Evolutionary conservation across 176 grass and related monocot genomes (phyloP), one percentile per base, ranked within the genome.

Genomic region (Puya raimondii): DNA sequence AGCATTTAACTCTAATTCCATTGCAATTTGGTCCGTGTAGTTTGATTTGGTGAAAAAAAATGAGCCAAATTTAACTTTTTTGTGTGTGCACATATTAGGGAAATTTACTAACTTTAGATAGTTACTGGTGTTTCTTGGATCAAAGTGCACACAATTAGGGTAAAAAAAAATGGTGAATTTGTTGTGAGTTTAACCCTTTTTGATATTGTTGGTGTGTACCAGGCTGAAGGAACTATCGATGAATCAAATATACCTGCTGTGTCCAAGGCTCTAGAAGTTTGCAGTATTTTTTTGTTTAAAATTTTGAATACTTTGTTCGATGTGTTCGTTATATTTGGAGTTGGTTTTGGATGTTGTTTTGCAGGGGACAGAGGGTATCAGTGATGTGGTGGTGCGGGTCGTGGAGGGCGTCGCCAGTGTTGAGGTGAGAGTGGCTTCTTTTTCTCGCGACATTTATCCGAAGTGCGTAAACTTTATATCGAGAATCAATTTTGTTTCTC

Each of bases 371-470:
- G 85, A 83, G 2, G 89, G 85, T 4, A 71, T 85, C 23, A 78
- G 68, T 57, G 82, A 83, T 80, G 61, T 91, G 77, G 79, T 74
- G 66, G 89, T 91, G 68, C 70, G 76, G 42, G 76, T 88, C 13
- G 79, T 75, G 50, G 89, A 91, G 73, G 89, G 89, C 73, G 75
- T 91, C 48, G 89, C 51, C 1, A 88, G 76, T 80, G 85, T 91
- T 75, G 85, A 88, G 70, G 89, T 91, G 78, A 66, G 75, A 21
- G 2, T 22, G n/a, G 56, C 14, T 61, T 61, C 9, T 21, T 57
- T 20, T 61, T 11, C 2, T 18, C 21, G n/a, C 16, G 10, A 10
- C 8, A 61, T 18, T 61, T 57, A 57, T 57, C n/a, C n/a, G 14
- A 57, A 57, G 3, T 11, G 16, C 17, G 10, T 61, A 10, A 20